These are phyloP conservation scores for Globisporangium nagaii DNA, from an alignment of 352 stramenopile genomes.

Conservation along the genomic window DNA sequence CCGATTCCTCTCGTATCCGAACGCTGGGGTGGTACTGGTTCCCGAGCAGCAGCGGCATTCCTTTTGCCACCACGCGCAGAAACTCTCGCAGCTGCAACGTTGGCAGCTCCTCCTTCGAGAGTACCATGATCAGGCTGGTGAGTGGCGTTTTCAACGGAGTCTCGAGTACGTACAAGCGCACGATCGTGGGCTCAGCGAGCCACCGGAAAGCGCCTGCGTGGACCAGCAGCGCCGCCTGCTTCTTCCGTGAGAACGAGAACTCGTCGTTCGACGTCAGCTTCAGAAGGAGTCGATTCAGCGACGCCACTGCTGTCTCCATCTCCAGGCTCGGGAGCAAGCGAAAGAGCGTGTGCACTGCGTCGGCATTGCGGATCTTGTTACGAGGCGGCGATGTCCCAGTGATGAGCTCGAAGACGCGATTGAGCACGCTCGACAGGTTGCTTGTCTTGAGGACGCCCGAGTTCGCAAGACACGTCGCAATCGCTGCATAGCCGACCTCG, in stretches of 20 bases:
- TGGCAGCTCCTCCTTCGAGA: slow-evolving; percentile 43
- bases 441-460: slow-evolving; percentile 40
- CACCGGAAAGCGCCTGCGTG: slow-evolving; percentile 50
- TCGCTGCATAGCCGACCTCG: slow-evolving; percentile 35
- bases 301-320: slow-evolving; percentile 15
- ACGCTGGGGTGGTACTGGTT: slow-evolving; percentile 14
- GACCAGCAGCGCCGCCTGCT: slow-evolving; percentile 41
- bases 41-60: slow-evolving; percentile 40
- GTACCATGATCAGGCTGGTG: slow-evolving; percentile 29
- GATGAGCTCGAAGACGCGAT: slow-evolving; percentile 56
- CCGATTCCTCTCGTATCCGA: background rate
- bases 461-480: slow-evolving; percentile 53
- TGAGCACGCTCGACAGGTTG: slow-evolving; percentile 28
- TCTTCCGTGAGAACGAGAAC: slow-evolving; percentile 37
- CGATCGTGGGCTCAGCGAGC: slow-evolving; percentile 35
- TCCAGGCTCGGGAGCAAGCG: slow-evolving; percentile 33
- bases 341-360: slow-evolving; percentile 55
- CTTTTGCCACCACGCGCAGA: slow-evolving; percentile 41
- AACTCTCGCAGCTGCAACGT: slow-evolving; percentile 49
- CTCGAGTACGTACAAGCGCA: slow-evolving; percentile 26
- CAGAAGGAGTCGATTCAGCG: slow-evolving; percentile 29
- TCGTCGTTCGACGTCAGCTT: slow-evolving; percentile 46
- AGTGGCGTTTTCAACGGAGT: slow-evolving; percentile 29
- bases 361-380: slow-evolving; percentile 52
- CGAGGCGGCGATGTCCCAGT: slow-evolving; percentile 24